A percentile compares a stretch with the other conserved stretches of the same genome.
Evolutionary conservation across 2,329 filamentous ascomycete species (phyloP).

Genomic region (Trichoderma afroharzianum): DNA sequence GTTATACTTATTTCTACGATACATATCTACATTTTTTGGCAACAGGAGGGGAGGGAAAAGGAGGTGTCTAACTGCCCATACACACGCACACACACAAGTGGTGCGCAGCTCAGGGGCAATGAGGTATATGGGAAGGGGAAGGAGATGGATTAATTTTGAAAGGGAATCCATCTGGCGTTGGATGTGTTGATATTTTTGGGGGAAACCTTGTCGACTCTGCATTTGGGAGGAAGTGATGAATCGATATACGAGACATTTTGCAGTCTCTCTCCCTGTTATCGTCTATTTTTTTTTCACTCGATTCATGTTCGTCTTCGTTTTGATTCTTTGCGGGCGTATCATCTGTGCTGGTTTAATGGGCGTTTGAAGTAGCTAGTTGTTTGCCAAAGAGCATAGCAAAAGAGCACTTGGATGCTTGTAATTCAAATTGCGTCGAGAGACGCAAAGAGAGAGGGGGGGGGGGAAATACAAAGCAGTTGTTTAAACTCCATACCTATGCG

Average conservation of each 20-base stretch:
- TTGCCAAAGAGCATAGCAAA: neutral
- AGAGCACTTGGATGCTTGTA: neutral
- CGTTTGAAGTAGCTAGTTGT: constrained; percentile 8
- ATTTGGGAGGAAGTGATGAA: constrained; percentile 10
- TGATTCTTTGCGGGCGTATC: neutral
- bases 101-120: neutral
- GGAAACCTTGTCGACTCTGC: neutral
- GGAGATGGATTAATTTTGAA: constrained; percentile 7
- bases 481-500: neutral
- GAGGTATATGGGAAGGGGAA: constrained; percentile 1
- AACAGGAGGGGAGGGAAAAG: constrained; percentile 6
- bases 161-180: constrained; percentile 9
- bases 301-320: neutral
- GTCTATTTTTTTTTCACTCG: neutral
- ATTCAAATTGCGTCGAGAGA: neutral
- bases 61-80: constrained; percentile 1
- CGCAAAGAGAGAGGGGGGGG: neutral
- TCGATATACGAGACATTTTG: neutral
- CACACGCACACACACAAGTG: neutral
- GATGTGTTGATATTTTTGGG: neutral
- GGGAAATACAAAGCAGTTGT: neutral
- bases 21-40: constrained; percentile 2
- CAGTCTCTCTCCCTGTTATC: neutral
- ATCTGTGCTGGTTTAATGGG: constrained; percentile 1
- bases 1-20: constrained; percentile 13